phyloP scores from a whole-genome alignment of 2,329 filamentous ascomycete species.

The Aspergillus clavatus region DNA sequence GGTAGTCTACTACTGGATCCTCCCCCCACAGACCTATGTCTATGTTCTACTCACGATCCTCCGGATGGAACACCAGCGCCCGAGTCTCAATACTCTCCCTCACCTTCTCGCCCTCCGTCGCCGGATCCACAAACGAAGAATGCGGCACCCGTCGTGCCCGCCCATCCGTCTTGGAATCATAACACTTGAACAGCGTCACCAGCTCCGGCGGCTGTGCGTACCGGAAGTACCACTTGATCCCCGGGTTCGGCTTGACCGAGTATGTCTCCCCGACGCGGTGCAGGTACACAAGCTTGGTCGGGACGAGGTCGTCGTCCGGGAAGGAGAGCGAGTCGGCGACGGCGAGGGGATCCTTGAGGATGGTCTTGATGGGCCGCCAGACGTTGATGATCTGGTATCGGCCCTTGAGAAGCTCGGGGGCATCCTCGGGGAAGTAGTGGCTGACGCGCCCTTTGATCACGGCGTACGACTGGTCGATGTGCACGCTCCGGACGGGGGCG shows the following conservation, averaged over 20 bases:
- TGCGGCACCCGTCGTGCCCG: conserved; percentile 53
- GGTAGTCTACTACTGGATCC: too few species aligned
- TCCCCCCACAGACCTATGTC: background rate
- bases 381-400: conserved; percentile 50
- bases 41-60: conserved; percentile 26
- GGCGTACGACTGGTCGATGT: conserved; percentile 48
- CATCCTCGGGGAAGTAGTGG: conserved; percentile 44
- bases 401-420: conserved; percentile 38
- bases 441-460: conserved; percentile 41
- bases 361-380: conserved; percentile 48
- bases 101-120: conserved; percentile 33
- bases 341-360: conserved; percentile 52
- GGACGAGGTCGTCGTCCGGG: conserved; percentile 48
- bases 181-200: conserved; percentile 58
- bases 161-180: conserved; percentile 54
- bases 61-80: conserved; percentile 49
- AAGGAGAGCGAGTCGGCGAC: conserved; percentile 51
- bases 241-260: conserved; percentile 38
- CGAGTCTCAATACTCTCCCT: conserved; percentile 56
- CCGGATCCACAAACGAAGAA: conserved; percentile 50
- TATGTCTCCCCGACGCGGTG: conserved; percentile 50
- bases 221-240: conserved; percentile 53
- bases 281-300: conserved; percentile 49
- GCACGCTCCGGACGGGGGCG: conserved; percentile 48
- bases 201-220: conserved; percentile 50